Base-by-base conservation (phyloP, 257 asterid genomes). In the Solanum corneliomulleri region DNA sequence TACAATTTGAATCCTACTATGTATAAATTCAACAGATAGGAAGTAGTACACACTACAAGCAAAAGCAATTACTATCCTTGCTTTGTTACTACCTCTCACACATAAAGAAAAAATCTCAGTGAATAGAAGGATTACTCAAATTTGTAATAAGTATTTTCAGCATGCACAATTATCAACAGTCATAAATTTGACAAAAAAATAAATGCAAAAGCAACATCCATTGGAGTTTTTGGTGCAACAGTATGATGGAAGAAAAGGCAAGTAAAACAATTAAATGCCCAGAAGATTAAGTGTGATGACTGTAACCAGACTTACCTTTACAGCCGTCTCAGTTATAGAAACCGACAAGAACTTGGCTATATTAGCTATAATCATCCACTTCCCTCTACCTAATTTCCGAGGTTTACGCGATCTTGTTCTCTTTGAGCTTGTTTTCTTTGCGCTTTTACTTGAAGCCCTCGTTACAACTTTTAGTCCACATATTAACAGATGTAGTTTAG, bases 341-440 rank as follows among this genome's bases (percentile, higher is more conserved):
- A 97, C 93, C 31, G 99, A 97, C 91, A 97, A 88, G 90, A 95
- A 96, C 87, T 97, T 94, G 86, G 98, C 99, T 93, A 97, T 92
- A 93, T 95, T 96, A 82, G 93, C 98, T 92, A 93, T 91, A 82
- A 94, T 94, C 97, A 91, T 97, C 95, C 94, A 97, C 94, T 97
- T 95, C 77, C 98, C 98, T 91, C 94, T 89, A 88, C 99, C 98
- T 75, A 98, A 92, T 87, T 94, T 91, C 88, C 89, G 93, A 58
- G 98, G 89, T 90, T 90, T 95, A 84, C 86, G 92, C 33, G 93
- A 86, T 88, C 91, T 93, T 89, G 94, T 85, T 89, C 91, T 97
- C 69, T 86, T 52, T 70, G 88, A 72, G 88, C 58, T 80, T 80
- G 44, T 49, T 49, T 49, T 31, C 91, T 89, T 91, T 87, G 95